Base-by-base conservation (phyloP, 305 asterid genomes). In the Fraxinus dipetala region DNA sequence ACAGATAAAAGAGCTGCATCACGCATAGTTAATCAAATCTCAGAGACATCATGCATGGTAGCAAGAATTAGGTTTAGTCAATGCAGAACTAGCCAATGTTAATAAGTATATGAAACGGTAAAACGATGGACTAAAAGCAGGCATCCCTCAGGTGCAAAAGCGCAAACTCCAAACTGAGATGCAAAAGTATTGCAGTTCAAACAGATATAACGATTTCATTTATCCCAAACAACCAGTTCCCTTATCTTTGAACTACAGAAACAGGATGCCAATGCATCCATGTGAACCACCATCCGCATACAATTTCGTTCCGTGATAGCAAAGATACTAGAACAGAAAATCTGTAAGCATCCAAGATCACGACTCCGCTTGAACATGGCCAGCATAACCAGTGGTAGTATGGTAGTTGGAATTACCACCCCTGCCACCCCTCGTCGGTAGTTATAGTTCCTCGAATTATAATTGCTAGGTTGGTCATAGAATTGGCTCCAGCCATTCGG, bases 381-480 rank as follows among this genome's bases (percentile, higher is more conserved):
- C 85, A 59, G 81, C 81, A 77, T 84, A 85, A 51, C 72, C 88
- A 35, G 80, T 80, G 30, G 86, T 72, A 72, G 84, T 84, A 72
- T 77, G 67, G 82, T 82, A 40, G 75, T 63, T 79, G 34, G 88
- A 84, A 78, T 80, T 75, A 6, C 88, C 89, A 34, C 82, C 91
- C 79, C 90, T 88, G 70, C 93, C 91, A 4, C 93, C 91, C 28
- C 91, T 81, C 92, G 91, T 84, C 92, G 65, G 48, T 74, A 85
- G 36, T 84, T 79, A 80, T 72, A 31, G 85, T 83, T 83, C 84
- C 90, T 87, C 1, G 86, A 90, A 35, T 85, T 67, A 75, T 89
- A 87, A 56, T 80, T 79, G 0, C 85, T 83, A 16, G 84, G 77
- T 81, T 89, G 91, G 74, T 90, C 95, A 40, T 84, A 84, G 63